These are phyloP conservation scores for Alisma plantagoaquatica DNA, from an alignment of 106 monocot species.

Conservation along the genomic window DNA sequence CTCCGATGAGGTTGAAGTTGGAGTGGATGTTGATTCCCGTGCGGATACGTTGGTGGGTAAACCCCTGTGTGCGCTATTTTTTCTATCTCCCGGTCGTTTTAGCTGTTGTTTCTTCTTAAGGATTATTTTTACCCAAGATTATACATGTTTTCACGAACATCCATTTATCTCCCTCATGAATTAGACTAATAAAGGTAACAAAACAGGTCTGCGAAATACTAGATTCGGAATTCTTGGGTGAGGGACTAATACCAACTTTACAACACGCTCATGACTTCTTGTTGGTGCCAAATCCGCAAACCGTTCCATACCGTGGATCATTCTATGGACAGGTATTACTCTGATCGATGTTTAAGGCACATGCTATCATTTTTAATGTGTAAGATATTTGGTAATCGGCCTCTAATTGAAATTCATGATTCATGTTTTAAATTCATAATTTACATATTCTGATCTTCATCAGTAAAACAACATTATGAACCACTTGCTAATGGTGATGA, in stretches of 20 bases:
- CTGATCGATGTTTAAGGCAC: no score
- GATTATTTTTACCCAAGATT: not conserved
- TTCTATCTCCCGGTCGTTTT: not conserved
- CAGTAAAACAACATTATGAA: no score
- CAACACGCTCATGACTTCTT: conserved; percentile 92
- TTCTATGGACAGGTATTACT: conserved; percentile 74
- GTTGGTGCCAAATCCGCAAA: conserved; percentile 50
- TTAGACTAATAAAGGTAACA: no score
- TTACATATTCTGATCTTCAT: no score
- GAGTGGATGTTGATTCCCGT: conserved; percentile 51
- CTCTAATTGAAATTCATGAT: not conserved
- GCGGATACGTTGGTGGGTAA: conserved; percentile 63
- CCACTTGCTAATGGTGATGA: no score
- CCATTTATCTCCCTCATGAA: no score
- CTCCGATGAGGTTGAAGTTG: conserved; percentile 75
- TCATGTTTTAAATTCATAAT: no score
- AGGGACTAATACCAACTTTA: conserved; percentile 92
- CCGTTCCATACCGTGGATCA: conserved; percentile 75
- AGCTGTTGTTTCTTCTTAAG: not conserved
- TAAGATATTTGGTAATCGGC: not conserved
- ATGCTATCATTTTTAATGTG: no score
- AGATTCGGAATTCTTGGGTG: conserved; percentile 91
- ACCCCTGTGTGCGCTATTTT: not conserved
- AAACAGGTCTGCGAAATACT: conserved; percentile 94
- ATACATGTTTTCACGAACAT: no score